These are phyloP conservation scores for Fusarium falciforme DNA, from an alignment of 2,329 filamentous ascomycete species.

Conservation along the genomic window DNA sequence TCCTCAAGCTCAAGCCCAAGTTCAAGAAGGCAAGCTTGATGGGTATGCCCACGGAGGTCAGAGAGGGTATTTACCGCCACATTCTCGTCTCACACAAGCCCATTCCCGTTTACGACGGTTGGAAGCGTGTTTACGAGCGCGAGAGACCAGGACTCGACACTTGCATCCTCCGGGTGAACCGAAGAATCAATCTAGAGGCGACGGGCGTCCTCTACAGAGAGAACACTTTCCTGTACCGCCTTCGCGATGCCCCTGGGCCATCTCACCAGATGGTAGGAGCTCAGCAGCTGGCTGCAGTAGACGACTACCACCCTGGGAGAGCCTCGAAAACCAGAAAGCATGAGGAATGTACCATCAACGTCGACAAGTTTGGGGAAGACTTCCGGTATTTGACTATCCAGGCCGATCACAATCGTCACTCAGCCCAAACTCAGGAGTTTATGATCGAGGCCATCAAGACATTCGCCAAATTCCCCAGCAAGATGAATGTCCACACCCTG, in stretches of 20 bases:
- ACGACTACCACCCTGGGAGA: conserved; percentile 13
- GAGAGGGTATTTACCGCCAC: conserved; percentile 46
- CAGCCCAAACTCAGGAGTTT: conserved; percentile 34
- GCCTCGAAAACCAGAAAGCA: not conserved
- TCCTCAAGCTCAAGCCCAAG: not conserved
- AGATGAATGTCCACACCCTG: conserved; percentile 53
- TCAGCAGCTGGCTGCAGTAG: conserved; percentile 26
- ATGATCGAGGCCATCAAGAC: conserved; percentile 53
- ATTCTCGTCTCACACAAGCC: conserved; percentile 47
- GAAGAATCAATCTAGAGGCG: conserved; percentile 51
- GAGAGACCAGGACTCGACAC: conserved; percentile 47
- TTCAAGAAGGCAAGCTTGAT: conserved; percentile 12
- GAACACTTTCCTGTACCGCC: conserved; percentile 60
- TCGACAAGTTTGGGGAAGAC: conserved; percentile 51
- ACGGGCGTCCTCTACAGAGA: conserved; percentile 58
- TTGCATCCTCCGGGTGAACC: conserved; percentile 53
- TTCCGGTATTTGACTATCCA: conserved; percentile 57
- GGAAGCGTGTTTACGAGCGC: conserved; percentile 48
- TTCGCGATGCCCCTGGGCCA: conserved; percentile 51
- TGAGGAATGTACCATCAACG: conserved; percentile 45
- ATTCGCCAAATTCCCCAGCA: conserved; percentile 44
- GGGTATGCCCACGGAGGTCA: conserved; percentile 46
- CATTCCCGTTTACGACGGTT: conserved; percentile 50
- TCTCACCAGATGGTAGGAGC: conserved; percentile 29
- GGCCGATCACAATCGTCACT: conserved; percentile 55